A percentile compares a stretch with the other conserved stretches of the same genome.
These are phyloP conservation scores for Fomitopsis betulina DNA, from an alignment of 1,284 basidiomycete genomes.

Conservation along the genomic window DNA sequence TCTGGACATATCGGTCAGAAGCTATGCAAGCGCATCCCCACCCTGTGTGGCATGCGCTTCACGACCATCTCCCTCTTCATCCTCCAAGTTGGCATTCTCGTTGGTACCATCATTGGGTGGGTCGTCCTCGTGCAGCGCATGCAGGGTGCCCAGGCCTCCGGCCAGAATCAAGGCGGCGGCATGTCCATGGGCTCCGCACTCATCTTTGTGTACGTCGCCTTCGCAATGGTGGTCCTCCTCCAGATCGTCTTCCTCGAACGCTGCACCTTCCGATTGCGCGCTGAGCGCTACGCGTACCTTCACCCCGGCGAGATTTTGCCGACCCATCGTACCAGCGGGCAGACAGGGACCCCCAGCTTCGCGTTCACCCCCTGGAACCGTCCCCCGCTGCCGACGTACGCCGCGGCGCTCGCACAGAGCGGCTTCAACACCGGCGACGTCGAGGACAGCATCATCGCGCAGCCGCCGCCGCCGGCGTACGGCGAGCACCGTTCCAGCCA, in stretches of 20 bases:
- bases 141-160: conserved; percentile 7
- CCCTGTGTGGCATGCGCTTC: conserved; percentile 41
- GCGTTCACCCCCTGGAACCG: conserved; percentile 66
- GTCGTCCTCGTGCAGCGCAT: conserved; percentile 35
- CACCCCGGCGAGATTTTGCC: conserved; percentile 58
- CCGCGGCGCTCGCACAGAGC: conserved; percentile 61
- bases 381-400: conserved; percentile 66
- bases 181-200: conserved; percentile 25
- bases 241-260: conserved; percentile 64
- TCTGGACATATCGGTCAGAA: conserved; percentile 28
- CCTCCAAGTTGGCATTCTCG: conserved; percentile 39
- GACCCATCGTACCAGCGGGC: conserved; percentile 28
- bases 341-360: conserved; percentile 27
- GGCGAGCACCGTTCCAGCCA: conserved; percentile 67
- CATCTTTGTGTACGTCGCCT: conserved; percentile 58
- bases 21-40: conserved; percentile 34
- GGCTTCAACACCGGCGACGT: conserved; percentile 71
- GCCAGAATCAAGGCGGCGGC: conserved; percentile 4
- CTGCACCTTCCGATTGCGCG: conserved; percentile 54
- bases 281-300: conserved; percentile 53
- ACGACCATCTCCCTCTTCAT: conserved; percentile 41
- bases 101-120: conserved; percentile 55
- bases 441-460: conserved; percentile 62
- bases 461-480: conserved; percentile 66
- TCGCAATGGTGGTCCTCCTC: conserved; percentile 41